Evolutionary conservation across 768 basidiomycete species (phyloP), one percentile per base, ranked within the genome.

Genomic region (Sarcomyxa edulis): DNA sequence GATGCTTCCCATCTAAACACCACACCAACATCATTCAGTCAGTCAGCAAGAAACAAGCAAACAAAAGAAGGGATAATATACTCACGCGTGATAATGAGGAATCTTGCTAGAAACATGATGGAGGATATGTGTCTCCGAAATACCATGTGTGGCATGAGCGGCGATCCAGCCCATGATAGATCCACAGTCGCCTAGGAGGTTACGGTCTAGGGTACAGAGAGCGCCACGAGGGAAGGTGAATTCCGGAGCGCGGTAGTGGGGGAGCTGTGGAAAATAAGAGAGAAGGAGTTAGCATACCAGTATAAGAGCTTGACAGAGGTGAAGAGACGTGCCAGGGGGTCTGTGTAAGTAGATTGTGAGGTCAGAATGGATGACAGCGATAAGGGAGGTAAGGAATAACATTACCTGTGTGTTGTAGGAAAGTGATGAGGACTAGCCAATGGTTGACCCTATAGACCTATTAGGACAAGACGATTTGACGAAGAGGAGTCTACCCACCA

Each of bases 351-450:
- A n/a, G n/a, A n/a, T n/a, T n/a, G n/a, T n/a, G n/a, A n/a, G n/a
- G n/a, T n/a, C n/a, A n/a, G n/a, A n/a, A n/a, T n/a, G n/a, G n/a
- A n/a, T n/a, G n/a, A n/a, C n/a, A n/a, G n/a, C n/a, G n/a, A n/a
- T n/a, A n/a, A n/a, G n/a, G n/a, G n/a, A n/a, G n/a, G n/a, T n/a
- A n/a, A n/a, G n/a, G n/a, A n/a, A n/a, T n/a, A n/a, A n/a, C n/a
- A n/a, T n/a, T n/a, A n/a, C 97, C 95, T 51, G 95, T 97, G 71
- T 99, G 95, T 68, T 99, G 95, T 36, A 97, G 72, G 84, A 91
- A 97, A 14, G 93, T 96, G 68, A 97, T 96, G 51, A 92, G 54
- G 42, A 97, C 90, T 37, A 97, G 74, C 93, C 93, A 96, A 71
- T 92, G 89, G 71, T 90, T 90, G 39, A 84, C 79, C 81, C 77